Conservation (phyloP, 805 yeast species). For the Torulaspora quercuum region DNA sequence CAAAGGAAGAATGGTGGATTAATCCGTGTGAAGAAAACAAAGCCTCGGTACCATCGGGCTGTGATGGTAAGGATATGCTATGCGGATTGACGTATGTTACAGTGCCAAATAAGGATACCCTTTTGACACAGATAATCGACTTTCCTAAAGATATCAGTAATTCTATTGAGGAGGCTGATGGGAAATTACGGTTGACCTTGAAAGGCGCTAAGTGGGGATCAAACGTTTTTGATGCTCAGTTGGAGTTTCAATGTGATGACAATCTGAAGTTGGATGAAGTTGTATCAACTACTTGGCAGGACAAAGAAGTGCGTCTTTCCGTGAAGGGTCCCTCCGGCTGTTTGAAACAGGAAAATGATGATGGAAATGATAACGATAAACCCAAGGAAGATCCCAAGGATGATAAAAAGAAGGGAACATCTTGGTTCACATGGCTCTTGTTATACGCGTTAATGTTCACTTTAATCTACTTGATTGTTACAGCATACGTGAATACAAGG, state of each 20-base stretch:
- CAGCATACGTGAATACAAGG: slow-evolving; percentile 69
- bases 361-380: slow-evolving; percentile 22
- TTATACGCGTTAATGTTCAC: slow-evolving; percentile 67
- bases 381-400: slow-evolving; percentile 27
- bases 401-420: slow-evolving; percentile 30
- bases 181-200: slow-evolving; percentile 41
- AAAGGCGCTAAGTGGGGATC: slow-evolving; percentile 72
- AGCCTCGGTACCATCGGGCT: slow-evolving; percentile 41
- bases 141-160: slow-evolving; percentile 35
- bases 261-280: slow-evolving; percentile 36
- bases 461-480: slow-evolving; percentile 61
- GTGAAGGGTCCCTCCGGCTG: slow-evolving; percentile 47
- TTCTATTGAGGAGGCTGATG: slow-evolving; percentile 34
- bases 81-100: slow-evolving; percentile 68
- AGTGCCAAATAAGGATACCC: slow-evolving; percentile 46
- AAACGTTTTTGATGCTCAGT: slow-evolving; percentile 43
- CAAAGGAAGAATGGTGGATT: slow-evolving; percentile 61
- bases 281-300: slow-evolving; percentile 26
- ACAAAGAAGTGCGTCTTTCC: slow-evolving; percentile 25
- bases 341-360: slow-evolving; percentile 32
- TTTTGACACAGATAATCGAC: slow-evolving; percentile 61
- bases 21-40: slow-evolving; percentile 58
- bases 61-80: slow-evolving; percentile 68
- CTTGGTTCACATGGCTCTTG: slow-evolving; percentile 73
- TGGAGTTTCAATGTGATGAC: slow-evolving; percentile 48